Evolutionary conservation across 108 stramenopile genomes (phyloP).

Genomic region (Skeletonema menzelii): DNA sequence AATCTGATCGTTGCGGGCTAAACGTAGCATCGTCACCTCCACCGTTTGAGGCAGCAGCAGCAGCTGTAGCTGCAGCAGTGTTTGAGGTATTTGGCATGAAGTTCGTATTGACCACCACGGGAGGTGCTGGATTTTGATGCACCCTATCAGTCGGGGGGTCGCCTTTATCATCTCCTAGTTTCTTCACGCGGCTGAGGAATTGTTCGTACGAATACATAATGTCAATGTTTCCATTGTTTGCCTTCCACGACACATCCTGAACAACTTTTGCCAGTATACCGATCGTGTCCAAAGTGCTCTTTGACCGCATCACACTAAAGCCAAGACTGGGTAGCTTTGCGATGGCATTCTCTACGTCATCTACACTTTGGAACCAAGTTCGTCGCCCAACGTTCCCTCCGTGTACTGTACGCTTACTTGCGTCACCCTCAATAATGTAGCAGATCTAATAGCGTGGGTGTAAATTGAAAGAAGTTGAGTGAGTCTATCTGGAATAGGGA

Average conservation of each 20-base stretch:
- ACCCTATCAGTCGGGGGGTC: constrained; percentile 39
- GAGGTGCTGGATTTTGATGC: constrained; percentile 52
- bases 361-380: constrained; percentile 46
- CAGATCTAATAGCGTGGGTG: background rate
- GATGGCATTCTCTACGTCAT: constrained; percentile 49
- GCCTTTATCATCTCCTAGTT: constrained; percentile 34
- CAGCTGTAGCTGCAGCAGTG: background rate
- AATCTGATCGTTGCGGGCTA: background rate
- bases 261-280: constrained; percentile 40
- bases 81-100: background rate
- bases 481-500: background rate
- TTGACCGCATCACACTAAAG: constrained; percentile 50
- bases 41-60: background rate
- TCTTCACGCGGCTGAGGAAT: constrained; percentile 37
- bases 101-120: constrained; percentile 29
- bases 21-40: background rate
- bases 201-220: constrained; percentile 33
- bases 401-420: constrained; percentile 49
- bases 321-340: constrained; percentile 33
- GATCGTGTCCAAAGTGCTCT: constrained; percentile 33
- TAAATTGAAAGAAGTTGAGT: background rate
- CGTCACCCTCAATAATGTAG: constrained; percentile 65
- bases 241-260: constrained; percentile 50
- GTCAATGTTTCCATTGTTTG: constrained; percentile 48
- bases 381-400: constrained; percentile 64